These are phyloP conservation scores for Yamadazyma friedrichii DNA, from an alignment of 1,139 yeast genomes.

Conservation along the genomic window DNA sequence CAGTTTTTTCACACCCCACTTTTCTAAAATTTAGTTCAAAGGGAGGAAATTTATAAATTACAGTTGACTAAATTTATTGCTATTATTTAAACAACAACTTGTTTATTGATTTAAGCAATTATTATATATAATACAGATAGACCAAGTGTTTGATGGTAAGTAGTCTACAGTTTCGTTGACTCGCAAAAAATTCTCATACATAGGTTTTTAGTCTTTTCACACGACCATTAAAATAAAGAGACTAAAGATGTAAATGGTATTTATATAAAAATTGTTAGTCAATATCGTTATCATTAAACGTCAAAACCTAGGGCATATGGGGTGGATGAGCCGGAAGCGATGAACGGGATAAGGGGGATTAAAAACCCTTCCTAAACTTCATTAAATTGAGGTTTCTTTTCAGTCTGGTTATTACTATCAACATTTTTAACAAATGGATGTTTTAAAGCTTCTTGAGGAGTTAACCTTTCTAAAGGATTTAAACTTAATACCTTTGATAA, in stretches of 20 bases:
- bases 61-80: too few species aligned
- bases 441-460: slow-evolving; percentile 90
- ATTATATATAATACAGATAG: neutral
- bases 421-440: slow-evolving; percentile 75
- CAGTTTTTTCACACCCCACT: neutral
- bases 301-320: too few species aligned
- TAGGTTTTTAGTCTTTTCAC: neutral
- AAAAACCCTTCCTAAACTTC: too few species aligned
- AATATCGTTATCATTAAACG: too few species aligned
- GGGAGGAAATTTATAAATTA: too few species aligned
- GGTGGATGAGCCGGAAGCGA: too few species aligned
- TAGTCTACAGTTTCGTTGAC: slow-evolving; percentile 2
- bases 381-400: neutral
- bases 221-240: neutral
- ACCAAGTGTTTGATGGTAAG: neutral
- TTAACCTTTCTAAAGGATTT: slow-evolving; percentile 92
- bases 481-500: slow-evolving; percentile 72
- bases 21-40: too few species aligned
- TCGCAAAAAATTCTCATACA: slow-evolving; percentile 2
- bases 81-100: neutral
- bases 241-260: neutral
- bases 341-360: too few species aligned
- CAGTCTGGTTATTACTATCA: slow-evolving; percentile 2
- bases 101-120: neutral
- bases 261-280: neutral